Evolutionary conservation across 2,329 filamentous ascomycete genomes (phyloP), one percentile per base, ranked within the genome.

Genomic region (Xylaria arbuscula): DNA sequence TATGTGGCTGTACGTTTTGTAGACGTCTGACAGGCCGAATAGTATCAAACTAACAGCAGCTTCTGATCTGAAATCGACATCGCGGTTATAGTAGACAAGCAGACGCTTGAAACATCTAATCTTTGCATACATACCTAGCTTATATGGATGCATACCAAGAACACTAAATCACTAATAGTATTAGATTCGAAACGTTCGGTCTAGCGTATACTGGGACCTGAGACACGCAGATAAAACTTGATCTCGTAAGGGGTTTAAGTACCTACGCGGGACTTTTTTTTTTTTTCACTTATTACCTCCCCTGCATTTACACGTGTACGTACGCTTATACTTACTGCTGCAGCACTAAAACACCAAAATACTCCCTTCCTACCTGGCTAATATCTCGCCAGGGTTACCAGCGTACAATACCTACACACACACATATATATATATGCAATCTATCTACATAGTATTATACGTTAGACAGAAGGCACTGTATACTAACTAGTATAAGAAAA

Each of bases 121-220:
- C 28, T 28, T 28, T 28, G 28, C 28, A 28, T 28, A 28, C 28
- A 28, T 28, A 28, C 28, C n/a, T n/a, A n/a, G n/a, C n/a, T 28
- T 28, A 28, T 28, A 28, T 28, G n/a, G n/a, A n/a, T n/a, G 28
- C 5, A 28, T 28, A 28, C 28, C 28, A 28, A 28, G 28, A 28
- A 28, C 3, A 28, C 28, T 28, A 28, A 28, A 28, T 28, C 28
- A 28, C 28, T 5, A 28, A 28, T 45, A 17, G 40, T 19, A 19
- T 42, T 47, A 50, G 62, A 68, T 62, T 70, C 62, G 58, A 70
- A 68, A 70, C 65, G 42, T 59, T 61, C 45, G 57, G 22, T 9
- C 47, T 45, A 36, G 55, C 22, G 55, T 8, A 7, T 28, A 7
- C 55, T 28, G 34, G 57, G 56, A 40, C 24, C 61, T 70, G 68